phyloP scores from a whole-genome alignment of 2,329 filamentous ascomycete genomes.

The Amauroascus verrucosus region DNA sequence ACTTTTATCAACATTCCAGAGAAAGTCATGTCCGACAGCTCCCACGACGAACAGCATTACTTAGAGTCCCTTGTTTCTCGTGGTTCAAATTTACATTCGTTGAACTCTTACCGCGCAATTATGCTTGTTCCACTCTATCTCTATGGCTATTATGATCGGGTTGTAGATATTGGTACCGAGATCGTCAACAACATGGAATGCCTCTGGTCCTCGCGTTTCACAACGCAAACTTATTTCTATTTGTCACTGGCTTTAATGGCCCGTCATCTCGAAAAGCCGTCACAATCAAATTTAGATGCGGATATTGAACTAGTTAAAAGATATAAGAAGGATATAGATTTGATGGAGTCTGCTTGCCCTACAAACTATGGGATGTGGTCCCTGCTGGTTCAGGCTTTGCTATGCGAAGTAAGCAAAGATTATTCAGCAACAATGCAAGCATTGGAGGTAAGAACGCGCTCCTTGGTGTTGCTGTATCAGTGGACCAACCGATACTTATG shows the following conservation, averaged over 20 bases:
- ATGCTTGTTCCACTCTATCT: conserved; percentile 39
- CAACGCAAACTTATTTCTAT: conserved; percentile 38
- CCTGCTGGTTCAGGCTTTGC: conserved; percentile 45
- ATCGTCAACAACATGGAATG: conserved; percentile 34
- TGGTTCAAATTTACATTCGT: conserved; percentile 31
- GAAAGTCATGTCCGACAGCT: conserved; percentile 44
- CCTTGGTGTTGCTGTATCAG: background rate
- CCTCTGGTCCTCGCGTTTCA: conserved; percentile 39
- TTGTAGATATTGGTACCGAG: conserved; percentile 34
- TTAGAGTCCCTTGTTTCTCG: conserved; percentile 39
- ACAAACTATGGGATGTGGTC: conserved; percentile 53
- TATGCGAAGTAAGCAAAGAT: conserved; percentile 42
- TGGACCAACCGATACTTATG: conserved; percentile 15
- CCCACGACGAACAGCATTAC: conserved; percentile 45
- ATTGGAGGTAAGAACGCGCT: conserved; percentile 23
- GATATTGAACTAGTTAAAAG: conserved; percentile 41
- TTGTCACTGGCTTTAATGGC: conserved; percentile 36
- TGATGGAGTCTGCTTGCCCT: conserved; percentile 44
- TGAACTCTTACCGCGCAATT: conserved; percentile 47
- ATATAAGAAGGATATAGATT: conserved; percentile 45
- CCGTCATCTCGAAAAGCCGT: conserved; percentile 35
- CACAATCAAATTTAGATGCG: conserved; percentile 35
- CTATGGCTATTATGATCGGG: conserved; percentile 38
- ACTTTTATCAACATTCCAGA: conserved; percentile 41
- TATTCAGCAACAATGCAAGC: conserved; percentile 37